A percentile compares a stretch with the other conserved stretches of the same genome.
These are phyloP conservation scores for Apiospora phragmitis DNA, from an alignment of 2,329 filamentous ascomycete species.

Conservation along the genomic window DNA sequence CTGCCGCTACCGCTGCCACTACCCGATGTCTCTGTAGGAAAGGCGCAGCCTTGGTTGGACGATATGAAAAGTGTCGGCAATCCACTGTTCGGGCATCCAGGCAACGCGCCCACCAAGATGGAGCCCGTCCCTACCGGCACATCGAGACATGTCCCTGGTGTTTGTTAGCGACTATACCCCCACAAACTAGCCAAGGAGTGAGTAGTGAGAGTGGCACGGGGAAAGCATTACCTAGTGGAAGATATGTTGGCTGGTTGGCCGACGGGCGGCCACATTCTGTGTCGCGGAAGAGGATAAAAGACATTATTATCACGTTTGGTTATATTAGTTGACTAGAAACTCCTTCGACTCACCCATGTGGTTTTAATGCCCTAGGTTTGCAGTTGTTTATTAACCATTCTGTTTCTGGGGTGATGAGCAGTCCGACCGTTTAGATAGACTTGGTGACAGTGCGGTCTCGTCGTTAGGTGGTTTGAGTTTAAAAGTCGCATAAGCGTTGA, in stretches of 20 bases:
- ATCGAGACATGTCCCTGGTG: not conserved
- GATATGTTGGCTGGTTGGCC: not conserved
- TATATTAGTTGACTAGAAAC: not conserved
- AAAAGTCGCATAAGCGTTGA: not conserved
- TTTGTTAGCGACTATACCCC: not conserved
- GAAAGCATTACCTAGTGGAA: not conserved
- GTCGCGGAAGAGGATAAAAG: conserved; percentile 2
- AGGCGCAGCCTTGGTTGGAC: not conserved
- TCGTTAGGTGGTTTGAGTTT: not conserved
- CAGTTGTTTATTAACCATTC: not conserved
- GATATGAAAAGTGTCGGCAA: conserved; percentile 1
- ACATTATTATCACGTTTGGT: not conserved
- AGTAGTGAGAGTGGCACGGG: not conserved
- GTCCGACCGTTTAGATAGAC: not conserved
- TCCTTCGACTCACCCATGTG: not conserved
- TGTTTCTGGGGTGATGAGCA: not conserved
- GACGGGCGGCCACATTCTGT: not conserved
- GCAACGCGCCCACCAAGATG: not conserved
- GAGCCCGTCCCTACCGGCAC: not conserved
- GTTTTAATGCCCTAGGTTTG: not conserved
- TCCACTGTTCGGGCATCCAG: conserved; percentile 8
- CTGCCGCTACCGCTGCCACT: not conserved
- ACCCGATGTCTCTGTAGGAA: not conserved
- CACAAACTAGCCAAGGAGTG: not conserved
- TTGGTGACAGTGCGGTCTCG: not conserved